Evolutionary conservation across 2,329 filamentous ascomycete species (phyloP).

Genomic region (Xylariaceae sp.): DNA sequence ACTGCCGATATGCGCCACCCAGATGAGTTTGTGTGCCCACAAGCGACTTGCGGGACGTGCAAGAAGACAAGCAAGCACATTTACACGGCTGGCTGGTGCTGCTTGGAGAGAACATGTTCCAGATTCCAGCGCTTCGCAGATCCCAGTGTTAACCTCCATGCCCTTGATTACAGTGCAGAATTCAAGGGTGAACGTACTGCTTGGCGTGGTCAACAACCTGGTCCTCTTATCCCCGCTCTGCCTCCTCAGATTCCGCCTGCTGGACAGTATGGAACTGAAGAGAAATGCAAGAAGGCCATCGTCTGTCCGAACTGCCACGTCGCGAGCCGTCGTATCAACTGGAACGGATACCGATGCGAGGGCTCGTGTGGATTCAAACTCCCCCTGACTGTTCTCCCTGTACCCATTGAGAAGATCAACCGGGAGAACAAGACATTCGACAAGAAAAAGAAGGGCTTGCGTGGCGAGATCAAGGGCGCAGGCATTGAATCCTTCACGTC

Average conservation of each 20-base stretch:
- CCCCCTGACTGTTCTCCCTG: conserved; percentile 24
- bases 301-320: conserved; percentile 63
- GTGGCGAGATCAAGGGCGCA: neutral
- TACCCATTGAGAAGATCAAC: conserved; percentile 20
- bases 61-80: conserved; percentile 35
- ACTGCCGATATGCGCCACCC: conserved; percentile 29
- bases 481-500: neutral
- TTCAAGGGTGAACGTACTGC: conserved; percentile 56
- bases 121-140: conserved; percentile 45
- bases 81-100: conserved; percentile 33
- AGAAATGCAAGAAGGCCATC: conserved; percentile 58
- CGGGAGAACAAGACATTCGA: conserved; percentile 12
- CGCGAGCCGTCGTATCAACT: conserved; percentile 59
- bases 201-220: conserved; percentile 37
- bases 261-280: conserved; percentile 43
- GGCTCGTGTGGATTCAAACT: conserved; percentile 48
- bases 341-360: conserved; percentile 62
- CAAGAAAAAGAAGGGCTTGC: conserved; percentile 1
- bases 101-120: conserved; percentile 39
- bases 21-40: conserved; percentile 28
- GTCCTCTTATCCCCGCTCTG: conserved; percentile 35
- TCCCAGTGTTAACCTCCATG: conserved; percentile 20
- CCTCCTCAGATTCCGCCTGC: neutral
- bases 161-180: conserved; percentile 49
- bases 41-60: conserved; percentile 42